A percentile compares a stretch with the other conserved stretches of the same genome.
Conservation (phyloP, 2,329 filamentous ascomycete species). For the Anisogramma anomala region DNA sequence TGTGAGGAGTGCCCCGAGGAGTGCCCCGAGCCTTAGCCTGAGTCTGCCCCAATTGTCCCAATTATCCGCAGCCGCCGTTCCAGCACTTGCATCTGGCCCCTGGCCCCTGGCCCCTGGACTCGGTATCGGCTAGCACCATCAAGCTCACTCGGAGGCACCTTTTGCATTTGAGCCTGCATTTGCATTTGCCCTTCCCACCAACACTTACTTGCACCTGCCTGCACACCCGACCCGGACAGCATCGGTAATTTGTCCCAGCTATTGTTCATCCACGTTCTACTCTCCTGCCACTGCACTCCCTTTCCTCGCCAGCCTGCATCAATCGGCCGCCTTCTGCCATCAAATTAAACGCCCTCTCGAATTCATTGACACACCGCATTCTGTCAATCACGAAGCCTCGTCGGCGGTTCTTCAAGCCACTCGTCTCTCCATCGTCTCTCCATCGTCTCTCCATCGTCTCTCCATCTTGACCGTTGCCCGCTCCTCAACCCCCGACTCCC, state of each 20-base stretch:
- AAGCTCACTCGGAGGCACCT: too few relatives aligned
- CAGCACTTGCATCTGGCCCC: neutral
- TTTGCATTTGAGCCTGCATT: too few relatives aligned
- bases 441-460: neutral
- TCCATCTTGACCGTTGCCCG: neutral
- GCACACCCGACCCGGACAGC: slow-evolving; percentile 12
- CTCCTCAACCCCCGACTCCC: neutral
- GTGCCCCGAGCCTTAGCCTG: slow-evolving; percentile 2
- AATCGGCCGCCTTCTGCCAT: slow-evolving; percentile 11
- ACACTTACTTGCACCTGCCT: too few relatives aligned
- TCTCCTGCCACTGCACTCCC: neutral
- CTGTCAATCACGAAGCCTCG: neutral
- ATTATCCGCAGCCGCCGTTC: neutral
- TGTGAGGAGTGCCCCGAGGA: neutral
- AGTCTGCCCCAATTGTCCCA: neutral
- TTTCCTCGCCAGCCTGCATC: too few relatives aligned
- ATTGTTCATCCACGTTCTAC: slow-evolving; percentile 1
- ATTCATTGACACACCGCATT: neutral
- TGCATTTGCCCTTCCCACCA: too few relatives aligned
- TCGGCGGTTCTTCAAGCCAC: neutral
- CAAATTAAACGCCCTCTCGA: slow-evolving; percentile 6
- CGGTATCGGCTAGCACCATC: too few relatives aligned
- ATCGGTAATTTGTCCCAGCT: slow-evolving; percentile 12
- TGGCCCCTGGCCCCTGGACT: too few relatives aligned
- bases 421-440: neutral